Evolutionary conservation across 345 rosid species (phyloP).

Genomic region (Alliaria petiolata): DNA sequence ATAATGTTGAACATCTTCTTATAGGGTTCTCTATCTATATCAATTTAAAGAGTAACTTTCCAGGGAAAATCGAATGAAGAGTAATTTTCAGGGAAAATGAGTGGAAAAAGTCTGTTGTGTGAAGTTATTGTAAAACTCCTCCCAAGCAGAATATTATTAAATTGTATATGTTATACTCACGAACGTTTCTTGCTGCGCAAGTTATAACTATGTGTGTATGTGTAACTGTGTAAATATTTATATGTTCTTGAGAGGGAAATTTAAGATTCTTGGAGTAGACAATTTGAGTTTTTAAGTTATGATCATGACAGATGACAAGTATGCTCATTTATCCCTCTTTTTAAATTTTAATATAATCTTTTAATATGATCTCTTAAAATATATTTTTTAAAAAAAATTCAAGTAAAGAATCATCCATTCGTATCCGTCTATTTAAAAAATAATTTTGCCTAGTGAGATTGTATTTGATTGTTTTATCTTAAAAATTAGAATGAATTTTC

Average conservation of each 20-base stretch:
- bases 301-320: not conserved
- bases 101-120: slow-evolving; percentile 25
- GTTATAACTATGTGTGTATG: not conserved
- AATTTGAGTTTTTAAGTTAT: not conserved
- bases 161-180: not conserved
- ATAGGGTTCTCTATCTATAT: not conserved
- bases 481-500: too few relatives aligned
- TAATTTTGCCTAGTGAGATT: too few relatives aligned
- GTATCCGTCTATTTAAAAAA: too few relatives aligned
- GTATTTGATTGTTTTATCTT: too few relatives aligned
- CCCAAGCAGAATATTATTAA: not conserved
- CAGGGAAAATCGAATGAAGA: not conserved
- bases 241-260: not conserved
- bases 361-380: too few relatives aligned
- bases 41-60: not conserved
- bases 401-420: too few relatives aligned
- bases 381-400: too few relatives aligned
- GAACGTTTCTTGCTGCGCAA: slow-evolving; percentile 11
- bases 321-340: not conserved
- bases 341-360: too few relatives aligned
- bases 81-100: not conserved
- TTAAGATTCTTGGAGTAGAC: not conserved
- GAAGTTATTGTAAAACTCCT: slow-evolving; percentile 31
- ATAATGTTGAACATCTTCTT: too few relatives aligned
- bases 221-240: not conserved